phyloP scores from a whole-genome alignment of 164 flowering plant genomes.

The Akebia trifoliata region DNA sequence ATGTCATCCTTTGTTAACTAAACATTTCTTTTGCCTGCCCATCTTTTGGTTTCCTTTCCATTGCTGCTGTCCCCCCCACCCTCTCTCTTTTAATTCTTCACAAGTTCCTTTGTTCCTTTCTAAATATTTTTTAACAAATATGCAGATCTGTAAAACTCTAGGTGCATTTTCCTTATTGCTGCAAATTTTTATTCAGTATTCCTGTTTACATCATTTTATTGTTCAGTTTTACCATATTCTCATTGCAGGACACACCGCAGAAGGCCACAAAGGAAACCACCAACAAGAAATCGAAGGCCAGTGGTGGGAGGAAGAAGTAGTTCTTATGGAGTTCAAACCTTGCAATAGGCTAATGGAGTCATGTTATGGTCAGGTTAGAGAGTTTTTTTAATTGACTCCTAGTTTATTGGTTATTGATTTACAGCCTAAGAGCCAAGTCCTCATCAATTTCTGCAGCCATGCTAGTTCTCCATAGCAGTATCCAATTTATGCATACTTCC shows the following conservation, averaged over 20 bases:
- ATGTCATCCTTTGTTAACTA: not conserved
- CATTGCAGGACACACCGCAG: conserved; percentile 42
- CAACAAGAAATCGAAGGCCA: conserved; percentile 56
- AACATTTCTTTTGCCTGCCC: not conserved
- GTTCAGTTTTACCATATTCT: not conserved
- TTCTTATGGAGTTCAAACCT: conserved; percentile 9
- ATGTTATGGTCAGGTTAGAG: conserved; percentile 16
- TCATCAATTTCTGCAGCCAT: not conserved
- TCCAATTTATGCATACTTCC: not conserved
- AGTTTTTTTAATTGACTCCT: not conserved
- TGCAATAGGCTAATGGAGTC: not conserved
- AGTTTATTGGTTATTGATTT: not conserved
- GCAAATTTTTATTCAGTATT: not conserved
- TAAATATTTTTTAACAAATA: no score
- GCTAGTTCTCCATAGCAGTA: not conserved
- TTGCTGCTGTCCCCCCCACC: no score
- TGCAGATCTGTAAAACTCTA: not conserved
- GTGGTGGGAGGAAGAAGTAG: conserved; percentile 53
- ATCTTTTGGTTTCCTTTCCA: not conserved
- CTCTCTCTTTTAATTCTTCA: no score
- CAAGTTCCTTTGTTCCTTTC: no score
- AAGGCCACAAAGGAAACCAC: conserved; percentile 39
- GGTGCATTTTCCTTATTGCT: not conserved
- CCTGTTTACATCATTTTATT: not conserved
- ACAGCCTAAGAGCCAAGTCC: not conserved